Evolutionary conservation across 2,329 filamentous ascomycete species (phyloP), one percentile per base, ranked within the genome.

Genomic region (Curvularia hawaiiensis): DNA sequence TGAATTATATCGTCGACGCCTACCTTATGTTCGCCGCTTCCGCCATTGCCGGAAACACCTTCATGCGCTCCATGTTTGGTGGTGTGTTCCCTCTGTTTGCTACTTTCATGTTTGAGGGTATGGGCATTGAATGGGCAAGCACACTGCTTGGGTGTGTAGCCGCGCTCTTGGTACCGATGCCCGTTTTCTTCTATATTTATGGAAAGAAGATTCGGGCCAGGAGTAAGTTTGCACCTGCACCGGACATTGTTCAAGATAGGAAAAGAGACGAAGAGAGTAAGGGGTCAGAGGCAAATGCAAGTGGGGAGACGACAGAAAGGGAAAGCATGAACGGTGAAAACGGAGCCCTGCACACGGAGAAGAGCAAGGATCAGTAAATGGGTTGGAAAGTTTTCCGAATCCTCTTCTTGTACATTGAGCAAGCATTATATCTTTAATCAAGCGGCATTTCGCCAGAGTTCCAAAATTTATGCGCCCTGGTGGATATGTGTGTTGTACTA

Each of bases 1-100:
- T 86, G 58, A 86, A 86, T 65, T 87, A 87, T 64, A 75, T 87
- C 16, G 83, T 86, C 49, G 84, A 86, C 62, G 80, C 83, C 0
- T 86, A 86, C 61, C 77, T 86, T 44, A 84, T 85, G 75, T 80
- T 79, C 60, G 81, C 83, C 14, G 82, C 82, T 11, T 82, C 80
- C 1, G 82, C 82, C 16, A 82, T 85, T 39, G 83, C 83, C 9
- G 83, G 82, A 6, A 85, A 85, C 60, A 85, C 83, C 0, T 82
- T 85, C 66, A 75, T 83, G 63, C 77, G 82, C 18, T 81, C 78
- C 9, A 69, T 83, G 22, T 79, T 79, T 38, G 83, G 81, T 20
- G 81, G 80, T 24, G 76, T 77, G 3, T 84, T 84, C 65, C 83
- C 83, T 0, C 78, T 85, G 0, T 85, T 85, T 64, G 80, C 82